Evolutionary conservation across 2,329 filamentous ascomycete genomes (phyloP).

Genomic region (Elsinoe batatas): DNA sequence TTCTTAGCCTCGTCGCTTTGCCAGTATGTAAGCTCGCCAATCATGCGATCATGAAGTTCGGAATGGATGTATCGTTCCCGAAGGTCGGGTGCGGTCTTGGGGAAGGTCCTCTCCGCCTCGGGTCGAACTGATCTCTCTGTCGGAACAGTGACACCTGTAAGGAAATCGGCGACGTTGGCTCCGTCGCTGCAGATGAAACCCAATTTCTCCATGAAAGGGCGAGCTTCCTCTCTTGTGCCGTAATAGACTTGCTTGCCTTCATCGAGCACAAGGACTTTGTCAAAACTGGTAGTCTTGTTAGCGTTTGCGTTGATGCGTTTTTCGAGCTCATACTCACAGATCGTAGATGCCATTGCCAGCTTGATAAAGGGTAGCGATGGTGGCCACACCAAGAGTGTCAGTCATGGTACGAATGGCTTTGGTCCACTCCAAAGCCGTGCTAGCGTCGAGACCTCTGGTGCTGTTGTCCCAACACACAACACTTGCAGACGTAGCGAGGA

Average conservation of each 20-base stretch:
- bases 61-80: conserved; percentile 44
- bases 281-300: conserved; percentile 35
- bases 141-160: conserved; percentile 55
- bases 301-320: neutral
- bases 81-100: conserved; percentile 37
- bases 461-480: conserved; percentile 60
- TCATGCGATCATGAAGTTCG: conserved; percentile 41
- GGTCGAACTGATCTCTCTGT: conserved; percentile 37
- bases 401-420: conserved; percentile 55
- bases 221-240: conserved; percentile 48
- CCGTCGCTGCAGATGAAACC: conserved; percentile 55
- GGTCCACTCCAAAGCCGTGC: conserved; percentile 49
- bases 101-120: conserved; percentile 36
- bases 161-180: conserved; percentile 55
- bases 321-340: conserved; percentile 23
- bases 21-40: conserved; percentile 49
- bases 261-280: conserved; percentile 60
- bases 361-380: conserved; percentile 59
- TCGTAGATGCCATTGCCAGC: conserved; percentile 61
- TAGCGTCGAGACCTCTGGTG: conserved; percentile 56
- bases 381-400: conserved; percentile 49
- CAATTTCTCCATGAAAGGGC: conserved; percentile 53
- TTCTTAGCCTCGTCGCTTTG: conserved; percentile 39
- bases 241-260: conserved; percentile 58
- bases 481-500: conserved; percentile 46